phyloP scores from a whole-genome alignment of 768 basidiomycete species.

The Mycena belliarum region DNA sequence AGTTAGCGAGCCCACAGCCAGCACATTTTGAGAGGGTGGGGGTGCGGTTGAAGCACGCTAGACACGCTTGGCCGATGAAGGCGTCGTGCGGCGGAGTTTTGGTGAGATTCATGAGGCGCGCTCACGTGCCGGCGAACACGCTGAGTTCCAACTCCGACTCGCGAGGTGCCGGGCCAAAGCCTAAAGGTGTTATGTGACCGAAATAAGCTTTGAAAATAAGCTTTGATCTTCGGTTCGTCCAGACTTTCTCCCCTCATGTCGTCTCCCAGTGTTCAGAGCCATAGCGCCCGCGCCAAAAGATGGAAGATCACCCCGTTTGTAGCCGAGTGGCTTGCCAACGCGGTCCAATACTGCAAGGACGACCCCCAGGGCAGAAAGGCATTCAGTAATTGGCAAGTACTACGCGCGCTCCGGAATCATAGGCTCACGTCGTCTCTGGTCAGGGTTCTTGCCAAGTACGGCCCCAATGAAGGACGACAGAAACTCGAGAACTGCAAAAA shows the following conservation, averaged over 20 bases:
- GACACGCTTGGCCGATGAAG: slow-evolving; percentile 2
- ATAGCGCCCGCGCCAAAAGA: slow-evolving; percentile 1
- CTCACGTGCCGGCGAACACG: neutral
- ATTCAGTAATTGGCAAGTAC: neutral
- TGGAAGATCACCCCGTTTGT: slow-evolving; percentile 1
- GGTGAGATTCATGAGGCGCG: slow-evolving; percentile 3
- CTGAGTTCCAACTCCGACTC: too few relatives aligned
- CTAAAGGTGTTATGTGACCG: neutral
- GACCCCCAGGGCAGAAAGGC: neutral
- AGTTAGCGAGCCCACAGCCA: neutral
- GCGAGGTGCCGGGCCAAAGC: too few relatives aligned
- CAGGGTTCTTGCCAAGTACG: neutral
- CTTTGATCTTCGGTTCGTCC: neutral
- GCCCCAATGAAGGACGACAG: neutral
- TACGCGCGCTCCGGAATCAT: too few relatives aligned
- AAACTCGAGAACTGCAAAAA: neutral
- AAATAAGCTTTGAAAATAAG: too few relatives aligned
- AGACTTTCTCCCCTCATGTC: neutral
- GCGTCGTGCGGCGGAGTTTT: slow-evolving; percentile 8
- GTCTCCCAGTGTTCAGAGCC: too few relatives aligned
- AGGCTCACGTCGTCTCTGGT: too few relatives aligned
- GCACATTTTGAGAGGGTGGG: neutral
- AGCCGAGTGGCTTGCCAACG: slow-evolving; percentile 6
- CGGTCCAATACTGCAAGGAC: slow-evolving; percentile 5
- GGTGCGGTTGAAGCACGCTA: neutral